A percentile compares a stretch with the other conserved stretches of the same genome.
Conservation (phyloP, 129 eudicot species). For the sunflower (Helianthus annuus) region DNA sequence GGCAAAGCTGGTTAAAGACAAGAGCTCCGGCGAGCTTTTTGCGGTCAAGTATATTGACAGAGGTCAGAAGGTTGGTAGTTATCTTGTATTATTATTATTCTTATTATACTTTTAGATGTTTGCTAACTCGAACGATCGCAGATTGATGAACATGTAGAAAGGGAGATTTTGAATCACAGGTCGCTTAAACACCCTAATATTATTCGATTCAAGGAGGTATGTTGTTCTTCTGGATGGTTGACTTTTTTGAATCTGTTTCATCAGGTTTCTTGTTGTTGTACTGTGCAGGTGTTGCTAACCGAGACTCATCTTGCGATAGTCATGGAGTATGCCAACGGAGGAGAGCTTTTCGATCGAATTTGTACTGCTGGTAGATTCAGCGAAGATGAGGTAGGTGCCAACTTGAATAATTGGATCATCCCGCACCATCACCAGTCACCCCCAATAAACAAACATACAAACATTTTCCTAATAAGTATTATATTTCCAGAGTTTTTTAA, state of each 20-base stretch:
- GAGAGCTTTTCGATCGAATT: slow-evolving; percentile 84
- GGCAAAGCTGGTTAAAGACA: slow-evolving; percentile 76
- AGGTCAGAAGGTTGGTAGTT: slow-evolving; percentile 61
- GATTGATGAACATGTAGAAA: slow-evolving; percentile 84
- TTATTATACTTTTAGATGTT: background rate
- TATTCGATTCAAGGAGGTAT: slow-evolving; percentile 71
- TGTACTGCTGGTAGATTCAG: slow-evolving; percentile 85
- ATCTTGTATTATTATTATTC: no score
- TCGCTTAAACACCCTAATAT: slow-evolving; percentile 75
- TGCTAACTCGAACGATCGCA: slow-evolving; percentile 20
- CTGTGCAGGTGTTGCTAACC: slow-evolving; percentile 62
- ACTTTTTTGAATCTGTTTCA: slow-evolving; percentile 10
- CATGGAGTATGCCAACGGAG: slow-evolving; percentile 87
- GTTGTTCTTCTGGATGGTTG: background rate
- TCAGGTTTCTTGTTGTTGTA: background rate
- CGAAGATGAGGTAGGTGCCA: slow-evolving; percentile 66
- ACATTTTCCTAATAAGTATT: no score
- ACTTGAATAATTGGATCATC: background rate
- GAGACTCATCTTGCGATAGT: slow-evolving; percentile 80
- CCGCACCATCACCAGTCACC: no score
- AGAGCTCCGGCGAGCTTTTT: slow-evolving; percentile 58
- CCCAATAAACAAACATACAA: no score
- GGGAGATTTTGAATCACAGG: slow-evolving; percentile 81
- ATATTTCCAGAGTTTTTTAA: background rate
- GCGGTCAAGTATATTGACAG: slow-evolving; percentile 81